A percentile compares a stretch with the other conserved stretches of the same genome.
Evolutionary conservation across 768 basidiomycete species (phyloP).

Genomic region (Fomitopsis serialis): DNA sequence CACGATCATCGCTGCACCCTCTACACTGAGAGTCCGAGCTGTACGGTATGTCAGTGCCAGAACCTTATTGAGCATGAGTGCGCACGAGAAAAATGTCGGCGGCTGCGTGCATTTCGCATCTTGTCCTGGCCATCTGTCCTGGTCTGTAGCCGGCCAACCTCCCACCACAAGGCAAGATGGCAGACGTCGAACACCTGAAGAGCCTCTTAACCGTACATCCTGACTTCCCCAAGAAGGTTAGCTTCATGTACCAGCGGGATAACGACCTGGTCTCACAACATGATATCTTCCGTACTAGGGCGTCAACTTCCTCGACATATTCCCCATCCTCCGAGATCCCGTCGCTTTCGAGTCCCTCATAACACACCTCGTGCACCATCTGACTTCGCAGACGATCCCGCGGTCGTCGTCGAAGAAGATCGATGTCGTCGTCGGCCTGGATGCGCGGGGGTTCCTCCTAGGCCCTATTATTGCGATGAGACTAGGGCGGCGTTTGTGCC

Average conservation of each 20-base stretch:
- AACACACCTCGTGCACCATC: constrained; percentile 80
- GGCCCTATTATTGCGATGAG: constrained; percentile 90
- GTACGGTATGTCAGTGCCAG: no score
- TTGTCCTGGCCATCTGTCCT: no score
- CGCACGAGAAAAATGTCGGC: no score
- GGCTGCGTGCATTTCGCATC: no score
- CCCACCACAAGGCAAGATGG: constrained; percentile 47
- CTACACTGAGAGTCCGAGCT: no score
- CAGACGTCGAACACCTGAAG: constrained; percentile 70
- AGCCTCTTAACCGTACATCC: constrained; percentile 54
- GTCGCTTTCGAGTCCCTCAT: constrained; percentile 86
- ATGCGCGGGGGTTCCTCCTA: constrained; percentile 93
- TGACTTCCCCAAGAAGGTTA: constrained; percentile 90
- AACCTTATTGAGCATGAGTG: no score
- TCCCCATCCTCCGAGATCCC: constrained; percentile 87
- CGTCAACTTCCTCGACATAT: constrained; percentile 89
- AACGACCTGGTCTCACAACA: not conserved
- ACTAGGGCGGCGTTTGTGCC: constrained; percentile 95
- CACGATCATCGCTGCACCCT: no score
- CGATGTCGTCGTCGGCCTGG: constrained; percentile 91
- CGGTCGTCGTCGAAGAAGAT: constrained; percentile 58
- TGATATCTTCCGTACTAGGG: constrained; percentile 43
- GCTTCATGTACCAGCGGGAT: not conserved
- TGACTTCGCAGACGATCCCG: constrained; percentile 74
- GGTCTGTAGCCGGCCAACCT: not conserved